Base-by-base conservation (phyloP, 805 yeast species). In the Debaryomyces tyrocola region DNA sequence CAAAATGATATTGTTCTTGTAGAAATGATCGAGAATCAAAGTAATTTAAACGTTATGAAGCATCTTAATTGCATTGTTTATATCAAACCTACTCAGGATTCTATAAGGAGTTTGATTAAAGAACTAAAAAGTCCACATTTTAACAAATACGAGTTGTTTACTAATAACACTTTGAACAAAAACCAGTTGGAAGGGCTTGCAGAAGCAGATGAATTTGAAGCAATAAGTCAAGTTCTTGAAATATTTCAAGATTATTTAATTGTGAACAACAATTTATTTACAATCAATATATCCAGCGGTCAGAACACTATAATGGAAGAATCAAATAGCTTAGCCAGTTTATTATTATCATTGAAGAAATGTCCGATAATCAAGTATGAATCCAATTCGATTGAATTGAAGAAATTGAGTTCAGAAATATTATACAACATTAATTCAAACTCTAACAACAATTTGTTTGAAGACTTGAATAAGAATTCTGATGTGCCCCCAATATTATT, bases 191-290 rank as follows among this genome's bases (percentile, higher is more conserved):
- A 94, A 62, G 75, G 87, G 42, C 62, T 94, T 40, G 98, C 99
- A 0, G 96, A 90, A 63, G 79, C 88, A 2, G 99, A 94, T 64
- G 94, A 88, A 59, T 74, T 83, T 57, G 98, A 92, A 61, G 81
- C 83, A 8, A 86, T 94, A 8, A 69, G 76, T 4, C 79, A 79
- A 48, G 90, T 94, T 4, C 82, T 85, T 43, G 99, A 94, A 60
- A 61, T 91, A 34, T 94, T 90, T 61, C 87, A 85, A 55, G 97
- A 94, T 64, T 91, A 85, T 61, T 74, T 81, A 51, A 83, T 88
- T 6, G 67, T 92, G 44, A 89, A 89, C 63, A 74, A 74, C 48
- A 86, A 87, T 55, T 67, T 92, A 29, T 87, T 83, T 60, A 37
- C 56, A 49, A 14, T 60, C 60, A 40, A 49, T 29, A 37, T 57